Base-by-base conservation (phyloP, 176 grass and related monocot species). In the Juncus inflexus region DNA sequence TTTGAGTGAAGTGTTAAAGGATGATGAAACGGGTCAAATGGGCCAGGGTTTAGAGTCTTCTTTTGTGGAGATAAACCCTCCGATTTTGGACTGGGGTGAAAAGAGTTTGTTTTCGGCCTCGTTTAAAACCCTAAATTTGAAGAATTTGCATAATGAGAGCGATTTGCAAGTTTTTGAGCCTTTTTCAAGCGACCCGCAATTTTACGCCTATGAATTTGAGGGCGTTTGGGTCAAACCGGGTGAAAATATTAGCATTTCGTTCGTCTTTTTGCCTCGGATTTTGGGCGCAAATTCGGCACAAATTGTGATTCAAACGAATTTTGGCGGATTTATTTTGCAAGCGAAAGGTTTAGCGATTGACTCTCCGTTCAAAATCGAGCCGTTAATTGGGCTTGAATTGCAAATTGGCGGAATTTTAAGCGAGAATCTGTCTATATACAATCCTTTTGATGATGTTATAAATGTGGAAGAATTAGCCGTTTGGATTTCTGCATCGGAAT, bases 321-420 rank as follows among this genome's bases (percentile, higher is more conserved):
- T 89, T 72, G 88, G 88, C 61, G 94, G 94, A 39, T 99, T 99
- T 64, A 83, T 99, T 74, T 79, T 99, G 76, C 88, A 84, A 49
- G 88, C 85, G 14, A 90, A 84, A 80, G 94, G 94, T 60, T 56
- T 73, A 41, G 88, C 80, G 51, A 61, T 82, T 10, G 67, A 78
- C 42, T 99, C 85, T 1, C 65, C 88, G 19, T 92, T 84, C 80
- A 82, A 82, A 66, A 86, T 92, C 81, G 59, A 80, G 45, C 83
- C 94, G 58, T 61, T 86, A 15, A 77, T 87, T 7, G 83, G 83
- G 64, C 75, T 89, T 10, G 67, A 83, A 70, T 68, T 92, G 35
- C 39, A 73, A n/a, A 42, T 77, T 12, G 70, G 72, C 70, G 80
- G 78, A 75, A 61, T 52, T 43, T 42, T 99, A 62, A 84, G 75